Conservation (phyloP, 495 filamentous ascomycete species). For the Trichocladium antarcticum region DNA sequence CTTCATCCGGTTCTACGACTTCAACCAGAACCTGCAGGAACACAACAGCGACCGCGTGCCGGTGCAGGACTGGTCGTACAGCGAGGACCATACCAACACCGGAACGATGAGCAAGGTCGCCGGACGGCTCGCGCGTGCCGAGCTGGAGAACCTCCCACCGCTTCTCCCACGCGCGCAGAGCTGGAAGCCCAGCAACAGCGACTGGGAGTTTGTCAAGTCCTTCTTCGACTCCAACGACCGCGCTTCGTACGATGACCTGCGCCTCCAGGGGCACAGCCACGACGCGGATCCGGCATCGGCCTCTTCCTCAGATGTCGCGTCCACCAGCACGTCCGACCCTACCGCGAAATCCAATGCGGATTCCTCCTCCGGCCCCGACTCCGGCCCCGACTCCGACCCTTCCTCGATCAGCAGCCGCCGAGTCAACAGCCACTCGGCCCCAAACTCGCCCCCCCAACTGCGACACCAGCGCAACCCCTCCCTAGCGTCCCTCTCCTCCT, state of each 20-base stretch:
- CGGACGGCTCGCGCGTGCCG: not conserved
- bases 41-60: not conserved
- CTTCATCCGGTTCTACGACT: constrained; percentile 28
- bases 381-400: not conserved
- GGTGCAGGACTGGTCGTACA: constrained; percentile 27
- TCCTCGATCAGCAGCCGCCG: not conserved
- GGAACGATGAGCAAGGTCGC: constrained; percentile 11
- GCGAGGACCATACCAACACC: constrained; percentile 24
- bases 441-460: not conserved
- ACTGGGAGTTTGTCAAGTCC: constrained; percentile 14
- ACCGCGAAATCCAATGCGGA: too few species aligned
- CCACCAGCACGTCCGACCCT: too few species aligned
- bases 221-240: constrained; percentile 17
- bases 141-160: constrained; percentile 20
- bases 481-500: too few species aligned
- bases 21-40: not conserved
- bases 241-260: constrained; percentile 13
- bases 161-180: constrained; percentile 4
- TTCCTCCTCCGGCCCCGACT: not conserved
- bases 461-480: not conserved
- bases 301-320: too few species aligned
- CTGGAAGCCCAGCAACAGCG: constrained; percentile 17
- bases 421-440: too few species aligned
- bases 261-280: not conserved
- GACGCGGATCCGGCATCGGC: constrained; percentile 12